Conservation (phyloP, 441 rosid species). For the Erodium moschatum region DNA sequence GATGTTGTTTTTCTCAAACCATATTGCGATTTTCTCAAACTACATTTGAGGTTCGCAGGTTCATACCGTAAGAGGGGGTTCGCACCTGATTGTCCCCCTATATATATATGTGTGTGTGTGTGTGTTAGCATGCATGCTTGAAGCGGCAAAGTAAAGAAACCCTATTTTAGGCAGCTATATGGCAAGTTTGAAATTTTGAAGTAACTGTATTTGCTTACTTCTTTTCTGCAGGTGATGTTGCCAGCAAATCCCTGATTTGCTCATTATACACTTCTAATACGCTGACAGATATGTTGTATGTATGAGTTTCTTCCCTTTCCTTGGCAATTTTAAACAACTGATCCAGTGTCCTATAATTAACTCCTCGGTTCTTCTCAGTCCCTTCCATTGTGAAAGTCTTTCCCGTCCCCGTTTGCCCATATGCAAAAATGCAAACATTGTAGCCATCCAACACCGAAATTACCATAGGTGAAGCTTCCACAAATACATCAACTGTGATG, state of each 20-base stretch:
- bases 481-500: slow-evolving; percentile 64
- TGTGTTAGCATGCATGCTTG: background rate
- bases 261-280: slow-evolving; percentile 94
- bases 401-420: slow-evolving; percentile 93
- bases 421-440: slow-evolving; percentile 87
- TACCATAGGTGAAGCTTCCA: slow-evolving; percentile 79
- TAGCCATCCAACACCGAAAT: slow-evolving; percentile 87
- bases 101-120: no score
- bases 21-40: no score
- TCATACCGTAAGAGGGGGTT: no score
- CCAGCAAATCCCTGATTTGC: slow-evolving; percentile 83
- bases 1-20: no score
- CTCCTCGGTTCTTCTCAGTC: slow-evolving; percentile 75
- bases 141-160: background rate
- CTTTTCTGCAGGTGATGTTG: slow-evolving; percentile 39
- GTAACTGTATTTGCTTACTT: slow-evolving; percentile 35
- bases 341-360: slow-evolving; percentile 70
- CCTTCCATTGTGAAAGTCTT: slow-evolving; percentile 96
- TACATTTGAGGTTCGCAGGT: no score
- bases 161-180: background rate
- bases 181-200: background rate
- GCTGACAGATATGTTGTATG: slow-evolving; percentile 69
- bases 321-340: slow-evolving; percentile 55
- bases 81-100: no score
- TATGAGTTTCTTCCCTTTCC: slow-evolving; percentile 48